phyloP scores from a whole-genome alignment of 352 stramenopile genomes.

The Phytophthora colocasiae region DNA sequence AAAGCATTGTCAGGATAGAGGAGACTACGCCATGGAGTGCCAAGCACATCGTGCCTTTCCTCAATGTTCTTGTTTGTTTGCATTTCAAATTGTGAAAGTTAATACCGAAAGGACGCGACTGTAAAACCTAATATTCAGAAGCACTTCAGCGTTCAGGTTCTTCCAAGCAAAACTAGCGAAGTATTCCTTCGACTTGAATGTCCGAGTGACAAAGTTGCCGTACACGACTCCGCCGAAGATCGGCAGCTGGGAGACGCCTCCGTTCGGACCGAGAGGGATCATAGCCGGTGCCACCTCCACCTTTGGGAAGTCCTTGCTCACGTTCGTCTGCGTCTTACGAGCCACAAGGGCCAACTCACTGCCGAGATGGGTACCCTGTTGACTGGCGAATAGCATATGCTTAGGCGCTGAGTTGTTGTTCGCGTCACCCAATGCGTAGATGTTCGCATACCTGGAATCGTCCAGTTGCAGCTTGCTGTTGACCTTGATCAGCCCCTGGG shows the following conservation, averaged over 20 bases:
- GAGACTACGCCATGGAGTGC: constrained; percentile 1
- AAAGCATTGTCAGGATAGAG: background rate
- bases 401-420: constrained; percentile 9
- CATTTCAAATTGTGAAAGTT: background rate
- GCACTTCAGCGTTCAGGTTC: constrained; percentile 5
- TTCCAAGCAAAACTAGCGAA: constrained; percentile 14
- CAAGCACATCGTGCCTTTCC: constrained; percentile 27
- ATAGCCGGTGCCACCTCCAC: constrained; percentile 4
- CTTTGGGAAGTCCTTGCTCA: constrained; percentile 7
- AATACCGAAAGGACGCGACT: background rate
- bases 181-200: constrained; percentile 13
- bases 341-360: constrained; percentile 2
- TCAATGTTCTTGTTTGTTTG: background rate
- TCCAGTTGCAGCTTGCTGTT: constrained; percentile 14
- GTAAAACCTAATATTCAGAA: background rate
- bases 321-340: constrained; percentile 5
- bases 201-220: constrained; percentile 8
- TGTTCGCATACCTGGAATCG: constrained; percentile 1
- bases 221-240: constrained; percentile 8
- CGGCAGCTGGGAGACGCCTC: constrained; percentile 6
- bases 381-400: constrained; percentile 4
- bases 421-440: constrained; percentile 9
- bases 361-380: constrained; percentile 2
- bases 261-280: constrained; percentile 8
- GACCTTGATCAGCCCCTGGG: constrained; percentile 7